phyloP scores from a whole-genome alignment of 78 protist genomes.

The Speleostelium caveatum region DNA sequence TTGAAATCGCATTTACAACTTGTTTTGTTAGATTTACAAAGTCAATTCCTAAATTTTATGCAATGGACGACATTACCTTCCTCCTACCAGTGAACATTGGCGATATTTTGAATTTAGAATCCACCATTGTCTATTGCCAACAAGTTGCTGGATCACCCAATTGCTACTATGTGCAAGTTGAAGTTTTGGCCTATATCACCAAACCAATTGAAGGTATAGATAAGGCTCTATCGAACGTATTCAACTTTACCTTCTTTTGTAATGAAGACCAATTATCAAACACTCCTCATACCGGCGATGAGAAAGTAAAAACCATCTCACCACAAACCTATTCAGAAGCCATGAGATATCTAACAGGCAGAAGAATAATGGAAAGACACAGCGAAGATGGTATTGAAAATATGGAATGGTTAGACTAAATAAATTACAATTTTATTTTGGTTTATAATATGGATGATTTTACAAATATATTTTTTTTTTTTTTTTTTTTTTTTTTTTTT shows the following conservation, averaged over 20 bases:
- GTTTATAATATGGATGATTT: not conserved
- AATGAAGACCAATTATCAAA: not conserved
- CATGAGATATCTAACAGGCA: constrained; percentile 64
- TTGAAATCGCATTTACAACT: constrained; percentile 66
- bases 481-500: not conserved
- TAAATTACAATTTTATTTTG: no score
- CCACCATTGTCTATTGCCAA: constrained; percentile 45
- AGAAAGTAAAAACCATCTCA: constrained; percentile 17
- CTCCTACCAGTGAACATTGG: constrained; percentile 72
- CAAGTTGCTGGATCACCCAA: not conserved
- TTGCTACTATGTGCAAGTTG: constrained; percentile 42
- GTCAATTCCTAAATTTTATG: constrained; percentile 46
- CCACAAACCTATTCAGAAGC: constrained; percentile 77
- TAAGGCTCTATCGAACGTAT: constrained; percentile 52
- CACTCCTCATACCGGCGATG: not conserved
- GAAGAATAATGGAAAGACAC: constrained; percentile 59
- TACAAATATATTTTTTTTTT: not conserved
- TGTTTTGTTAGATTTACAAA: constrained; percentile 33
- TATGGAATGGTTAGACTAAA: no score
- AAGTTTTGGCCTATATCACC: constrained; percentile 64
- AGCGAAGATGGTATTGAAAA: not conserved
- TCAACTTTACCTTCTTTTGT: constrained; percentile 76
- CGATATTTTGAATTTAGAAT: constrained; percentile 51
- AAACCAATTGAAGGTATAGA: constrained; percentile 18
- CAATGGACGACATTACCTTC: constrained; percentile 70